Base-by-base conservation (phyloP, 768 basidiomycete genomes). In the Daedalea quercina region DNA sequence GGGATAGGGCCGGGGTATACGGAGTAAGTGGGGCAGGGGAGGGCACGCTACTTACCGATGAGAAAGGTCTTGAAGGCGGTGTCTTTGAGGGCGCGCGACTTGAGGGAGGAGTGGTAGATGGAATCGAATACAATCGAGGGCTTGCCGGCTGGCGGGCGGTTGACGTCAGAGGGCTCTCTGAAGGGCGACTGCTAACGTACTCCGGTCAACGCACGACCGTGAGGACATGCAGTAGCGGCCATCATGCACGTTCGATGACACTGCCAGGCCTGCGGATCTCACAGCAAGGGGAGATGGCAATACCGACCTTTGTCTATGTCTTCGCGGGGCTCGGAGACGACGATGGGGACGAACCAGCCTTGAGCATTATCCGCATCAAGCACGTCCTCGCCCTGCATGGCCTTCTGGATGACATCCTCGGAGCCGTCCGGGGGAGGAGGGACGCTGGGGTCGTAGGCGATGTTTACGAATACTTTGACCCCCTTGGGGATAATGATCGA, bases 71-170 rank as follows among this genome's bases (percentile, higher is more conserved):
- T 86, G 71, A 88, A 89, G 9, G 79, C 76, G 3, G 77, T 67
- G 58, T 89, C 82, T 50, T 73, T 78, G 44, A 81, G 71, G 1
- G 75, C 66, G 22, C 85, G 79, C 9, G 78, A 73, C 64, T 82
- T 84, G 54, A 90, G 65, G 2, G 77, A 72, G 0, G 74, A 56
- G 58, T 86, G 77, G 66, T 80, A 82, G 1, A 90, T 71, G 57
- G 83, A 84, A 66, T 91, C 90, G 58, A 91, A 84, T 4, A 90
- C 84, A 34, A 87, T 62, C 3, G 81, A 77, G 0, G 78, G 71
- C 28, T 84, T 84, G 3, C 88, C 89, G 57, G 82, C 89, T 90
- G 31, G 46, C 22, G 56, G 48, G 51, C 54, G 31, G 25, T 48
- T 50, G 43, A 44, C 48, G 31, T 57, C 48, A 60, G 49, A 28